Conservation (phyloP, 371 early-diverging fungal species). For the Sporodiniella umbellata region DNA sequence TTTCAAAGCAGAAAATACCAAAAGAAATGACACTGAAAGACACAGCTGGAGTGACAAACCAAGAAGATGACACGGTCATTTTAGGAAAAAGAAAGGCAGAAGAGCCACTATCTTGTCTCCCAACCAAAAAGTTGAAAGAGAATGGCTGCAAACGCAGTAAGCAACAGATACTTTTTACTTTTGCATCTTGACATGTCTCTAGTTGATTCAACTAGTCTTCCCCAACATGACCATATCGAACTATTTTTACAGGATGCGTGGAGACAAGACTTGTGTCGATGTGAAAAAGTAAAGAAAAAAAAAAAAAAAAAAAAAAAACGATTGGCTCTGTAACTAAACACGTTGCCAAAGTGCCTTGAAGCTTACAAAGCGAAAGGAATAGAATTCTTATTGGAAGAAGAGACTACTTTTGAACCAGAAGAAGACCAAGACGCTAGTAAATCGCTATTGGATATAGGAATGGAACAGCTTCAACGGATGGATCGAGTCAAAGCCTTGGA, state of each 20-base stretch:
- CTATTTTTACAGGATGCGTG: constrained; percentile 50
- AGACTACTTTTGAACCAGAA: constrained; percentile 44
- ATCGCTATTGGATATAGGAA: constrained; percentile 73
- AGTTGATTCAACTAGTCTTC: constrained; percentile 13
- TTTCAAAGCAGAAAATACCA: constrained; percentile 3
- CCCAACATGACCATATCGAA: constrained; percentile 27
- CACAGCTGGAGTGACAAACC: background rate
- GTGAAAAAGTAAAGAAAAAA: constrained; percentile 26
- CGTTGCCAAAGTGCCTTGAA: constrained; percentile 16
- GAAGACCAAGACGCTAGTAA: constrained; percentile 55
- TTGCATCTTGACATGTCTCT: background rate
- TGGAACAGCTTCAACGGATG: constrained; percentile 69
- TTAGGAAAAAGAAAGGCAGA: constrained; percentile 14
- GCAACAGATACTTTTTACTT: too few species aligned
- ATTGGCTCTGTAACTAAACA: background rate
- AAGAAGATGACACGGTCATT: background rate
- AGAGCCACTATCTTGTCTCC: background rate
- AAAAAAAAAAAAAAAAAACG: constrained; percentile 15
- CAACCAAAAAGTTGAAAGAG: constrained; percentile 4
- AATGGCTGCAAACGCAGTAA: constrained; percentile 15
- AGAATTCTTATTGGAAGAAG: constrained; percentile 33
- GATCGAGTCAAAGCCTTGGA: constrained; percentile 76
- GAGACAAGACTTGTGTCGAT: constrained; percentile 46
- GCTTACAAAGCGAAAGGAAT: constrained; percentile 18
- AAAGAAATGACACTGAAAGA: background rate